Evolutionary conservation across 495 filamentous ascomycete genomes (phyloP).

Genomic region (Hypoxylon crocopeplum): DNA sequence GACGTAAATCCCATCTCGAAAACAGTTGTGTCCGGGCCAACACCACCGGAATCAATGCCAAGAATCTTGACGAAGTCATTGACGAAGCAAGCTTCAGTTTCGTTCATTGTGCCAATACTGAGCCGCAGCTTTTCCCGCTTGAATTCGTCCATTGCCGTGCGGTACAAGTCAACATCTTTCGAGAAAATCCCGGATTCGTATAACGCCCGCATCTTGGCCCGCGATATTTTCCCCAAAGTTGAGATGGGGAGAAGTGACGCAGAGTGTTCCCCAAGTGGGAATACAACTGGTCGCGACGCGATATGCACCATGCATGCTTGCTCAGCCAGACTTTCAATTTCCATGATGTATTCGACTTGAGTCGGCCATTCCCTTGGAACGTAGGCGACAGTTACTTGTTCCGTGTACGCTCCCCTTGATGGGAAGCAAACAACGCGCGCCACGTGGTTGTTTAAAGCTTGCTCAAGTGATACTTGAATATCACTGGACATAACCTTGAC

Average conservation of each 20-base stretch:
- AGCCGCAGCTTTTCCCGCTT: conserved; percentile 12
- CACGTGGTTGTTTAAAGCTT: too few species aligned
- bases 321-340: too few species aligned
- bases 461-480: too few species aligned
- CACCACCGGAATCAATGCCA: neutral
- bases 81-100: neutral
- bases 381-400: too few species aligned
- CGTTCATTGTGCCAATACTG: neutral
- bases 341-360: too few species aligned
- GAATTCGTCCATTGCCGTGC: neutral
- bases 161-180: conserved; percentile 20
- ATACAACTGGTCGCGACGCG: too few species aligned
- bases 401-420: too few species aligned
- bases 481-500: too few species aligned
- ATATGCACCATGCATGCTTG: too few species aligned
- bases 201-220: conserved; percentile 43
- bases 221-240: conserved; percentile 57
- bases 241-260: conserved; percentile 41
- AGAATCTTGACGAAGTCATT: neutral
- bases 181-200: conserved; percentile 45
- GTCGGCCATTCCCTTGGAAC: too few species aligned
- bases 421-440: too few species aligned
- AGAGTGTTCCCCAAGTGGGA: too few species aligned
- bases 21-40: conserved; percentile 26
- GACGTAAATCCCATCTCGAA: conserved; percentile 55